Conservation (phyloP, 495 filamentous ascomycete species). For the Alectoria sarmentosa region DNA sequence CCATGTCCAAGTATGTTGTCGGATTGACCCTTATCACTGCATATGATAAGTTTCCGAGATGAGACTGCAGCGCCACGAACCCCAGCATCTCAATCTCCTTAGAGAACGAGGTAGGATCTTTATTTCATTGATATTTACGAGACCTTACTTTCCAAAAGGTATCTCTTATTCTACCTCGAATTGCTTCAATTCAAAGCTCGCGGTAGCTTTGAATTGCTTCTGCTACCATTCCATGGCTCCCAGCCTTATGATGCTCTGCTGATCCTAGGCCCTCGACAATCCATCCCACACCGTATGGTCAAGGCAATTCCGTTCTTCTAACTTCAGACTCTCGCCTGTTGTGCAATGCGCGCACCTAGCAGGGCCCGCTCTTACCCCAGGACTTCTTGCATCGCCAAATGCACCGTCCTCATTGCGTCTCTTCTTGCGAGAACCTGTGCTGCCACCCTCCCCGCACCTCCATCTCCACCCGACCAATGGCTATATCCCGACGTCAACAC, state of each 20-base stretch:
- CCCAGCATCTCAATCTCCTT: background rate
- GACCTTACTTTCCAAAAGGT: background rate
- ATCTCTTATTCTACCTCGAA: background rate
- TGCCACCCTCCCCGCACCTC: background rate
- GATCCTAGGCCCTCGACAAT: background rate
- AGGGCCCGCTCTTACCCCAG: background rate
- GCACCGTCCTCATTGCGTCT: background rate
- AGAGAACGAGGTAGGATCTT: background rate
- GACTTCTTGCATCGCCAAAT: background rate
- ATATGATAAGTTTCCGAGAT: background rate
- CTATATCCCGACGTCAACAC: background rate
- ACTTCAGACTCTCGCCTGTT: background rate
- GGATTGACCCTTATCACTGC: background rate
- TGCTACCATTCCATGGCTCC: background rate
- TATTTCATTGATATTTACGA: background rate
- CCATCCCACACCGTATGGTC: background rate
- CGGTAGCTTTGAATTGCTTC: slow-evolving; percentile 3
- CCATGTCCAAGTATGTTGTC: background rate
- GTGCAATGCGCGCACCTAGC: background rate
- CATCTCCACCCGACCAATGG: background rate
- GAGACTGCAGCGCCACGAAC: background rate
- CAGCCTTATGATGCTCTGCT: background rate
- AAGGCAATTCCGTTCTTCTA: background rate
- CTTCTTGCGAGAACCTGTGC: background rate
- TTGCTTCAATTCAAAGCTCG: background rate